phyloP scores from a whole-genome alignment of 345 rosid species.

The Dipteronia dyeriana region DNA sequence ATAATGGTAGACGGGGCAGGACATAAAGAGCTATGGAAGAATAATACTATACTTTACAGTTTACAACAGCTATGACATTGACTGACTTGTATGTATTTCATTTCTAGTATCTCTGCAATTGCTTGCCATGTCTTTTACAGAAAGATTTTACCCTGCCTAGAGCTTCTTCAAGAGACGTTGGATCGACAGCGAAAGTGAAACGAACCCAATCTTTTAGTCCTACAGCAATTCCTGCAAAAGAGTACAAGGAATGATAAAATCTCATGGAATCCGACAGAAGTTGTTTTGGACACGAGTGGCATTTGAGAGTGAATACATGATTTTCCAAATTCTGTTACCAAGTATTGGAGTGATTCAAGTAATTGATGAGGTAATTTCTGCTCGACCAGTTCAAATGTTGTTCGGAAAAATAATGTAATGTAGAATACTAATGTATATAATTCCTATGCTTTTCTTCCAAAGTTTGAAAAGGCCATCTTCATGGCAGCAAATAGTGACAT shows the following conservation, averaged over 20 bases:
- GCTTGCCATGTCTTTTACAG: slow-evolving; percentile 61
- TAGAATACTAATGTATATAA: not conserved
- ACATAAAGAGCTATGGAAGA: not conserved
- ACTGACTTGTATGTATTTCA: not conserved
- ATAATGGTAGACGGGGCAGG: no score
- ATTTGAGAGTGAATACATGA: not conserved
- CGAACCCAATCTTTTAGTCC: slow-evolving; percentile 85
- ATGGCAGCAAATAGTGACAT: not conserved
- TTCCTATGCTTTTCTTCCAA: not conserved
- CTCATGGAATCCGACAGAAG: not conserved
- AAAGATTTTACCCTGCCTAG: slow-evolving; percentile 65
- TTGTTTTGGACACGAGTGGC: not conserved
- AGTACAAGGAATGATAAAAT: not conserved
- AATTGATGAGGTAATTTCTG: not conserved
- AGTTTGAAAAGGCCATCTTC: not conserved
- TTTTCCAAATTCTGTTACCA: not conserved
- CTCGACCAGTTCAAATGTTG: not conserved
- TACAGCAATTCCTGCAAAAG: slow-evolving; percentile 71
- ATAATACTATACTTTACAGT: not conserved
- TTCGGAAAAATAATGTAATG: no score
- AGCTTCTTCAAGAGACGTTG: slow-evolving; percentile 66
- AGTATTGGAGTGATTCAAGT: not conserved
- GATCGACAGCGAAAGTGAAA: slow-evolving; percentile 81
- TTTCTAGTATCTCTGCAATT: slow-evolving; percentile 13
- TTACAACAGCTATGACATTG: not conserved